Evolutionary conservation across 1,284 basidiomycete species (phyloP).

Genomic region (Thecaphora frezii): DNA sequence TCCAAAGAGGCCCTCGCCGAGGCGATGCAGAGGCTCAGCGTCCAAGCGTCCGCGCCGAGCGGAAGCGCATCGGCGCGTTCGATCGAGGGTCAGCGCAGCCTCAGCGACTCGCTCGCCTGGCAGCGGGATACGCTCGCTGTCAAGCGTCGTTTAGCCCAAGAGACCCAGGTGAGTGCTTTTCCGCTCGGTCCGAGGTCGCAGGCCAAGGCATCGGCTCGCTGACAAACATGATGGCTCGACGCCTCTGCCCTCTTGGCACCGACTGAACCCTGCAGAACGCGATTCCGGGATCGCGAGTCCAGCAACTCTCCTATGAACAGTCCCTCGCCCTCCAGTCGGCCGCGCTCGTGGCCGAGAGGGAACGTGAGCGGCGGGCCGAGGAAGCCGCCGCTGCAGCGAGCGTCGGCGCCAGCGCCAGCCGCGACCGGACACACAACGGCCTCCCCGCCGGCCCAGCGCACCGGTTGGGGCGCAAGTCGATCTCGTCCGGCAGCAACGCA

Average conservation of each 20-base stretch:
- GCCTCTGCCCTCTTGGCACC: too few relatives aligned
- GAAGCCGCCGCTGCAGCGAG: too few relatives aligned
- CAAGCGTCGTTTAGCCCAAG: slow-evolving; percentile 31
- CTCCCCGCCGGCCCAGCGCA: slow-evolving; percentile 34
- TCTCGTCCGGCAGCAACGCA: slow-evolving; percentile 31
- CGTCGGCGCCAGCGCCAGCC: slow-evolving; percentile 4
- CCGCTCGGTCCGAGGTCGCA: too few relatives aligned
- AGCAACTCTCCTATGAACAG: slow-evolving; percentile 27
- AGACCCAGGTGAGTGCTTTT: not conserved
- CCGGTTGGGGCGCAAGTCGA: slow-evolving; percentile 28
- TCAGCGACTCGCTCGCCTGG: slow-evolving; percentile 21
- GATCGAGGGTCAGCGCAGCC: too few relatives aligned
- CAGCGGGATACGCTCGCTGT: slow-evolving; percentile 27
- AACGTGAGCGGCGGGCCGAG: slow-evolving; percentile 23
- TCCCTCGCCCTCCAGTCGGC: slow-evolving; percentile 33
- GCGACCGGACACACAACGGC: slow-evolving; percentile 20
- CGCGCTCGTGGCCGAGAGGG: slow-evolving; percentile 27
- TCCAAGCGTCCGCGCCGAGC: slow-evolving; percentile 12
- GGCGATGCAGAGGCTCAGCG: slow-evolving; percentile 24
- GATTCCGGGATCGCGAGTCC: slow-evolving; percentile 7
- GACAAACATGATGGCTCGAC: too few relatives aligned
- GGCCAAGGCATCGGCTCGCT: too few relatives aligned
- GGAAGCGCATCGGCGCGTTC: slow-evolving; percentile 9
- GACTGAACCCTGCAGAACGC: not conserved
- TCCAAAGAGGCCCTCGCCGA: slow-evolving; percentile 24